Base-by-base conservation (phyloP, 2,329 filamentous ascomycete genomes). In the Phialophora macrospora region DNA sequence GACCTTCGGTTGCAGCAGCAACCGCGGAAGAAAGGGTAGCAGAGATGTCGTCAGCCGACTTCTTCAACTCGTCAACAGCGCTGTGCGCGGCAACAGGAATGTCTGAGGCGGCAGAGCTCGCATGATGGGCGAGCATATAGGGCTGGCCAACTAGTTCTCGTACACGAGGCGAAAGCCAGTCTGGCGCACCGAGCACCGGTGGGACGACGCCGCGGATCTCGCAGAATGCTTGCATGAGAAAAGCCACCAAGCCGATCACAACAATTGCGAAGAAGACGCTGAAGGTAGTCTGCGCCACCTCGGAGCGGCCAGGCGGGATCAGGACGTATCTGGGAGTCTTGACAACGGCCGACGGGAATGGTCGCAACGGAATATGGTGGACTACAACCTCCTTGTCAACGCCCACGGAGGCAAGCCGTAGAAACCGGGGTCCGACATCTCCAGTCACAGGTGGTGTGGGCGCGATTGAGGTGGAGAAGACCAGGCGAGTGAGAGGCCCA, bases 321-420 rank as follows among this genome's bases (percentile, higher is more conserved):
- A 93, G 85, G 3, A 93, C 85, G 74, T 93, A 93, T 68, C 91
- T 90, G 9, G 85, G 81, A 12, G 82, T 79, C n/a, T 80, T 80
- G 0, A 85, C 24, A 24, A 24, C 73, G 9, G 81, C 80, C n/a
- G 74, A 69, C 2, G 76, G 72, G 44, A 60, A 64, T 7, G 80
- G 79, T 4, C 79, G 75, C 5, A 97, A 84, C 0, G 91, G 88
- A 68, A 97, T 88, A 46, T 87, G 90, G 77, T 96, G 91, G 28
- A 96, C 88, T 32, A 90, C 87, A 48, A 93, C 87, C 0, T 88
- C 91, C 75, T 93, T 93, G 66, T 88, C 89, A 72, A 96, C 88
- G 56, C 90, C 92, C 48, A 92, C 90, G 55, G 90, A 93, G 32
- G 91, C 93, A 3, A 97, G 85, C 72, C 91, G 91, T 71, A 96